These are phyloP conservation scores for Venturia asperata DNA, from an alignment of 2,329 filamentous ascomycete species.

Conservation along the genomic window DNA sequence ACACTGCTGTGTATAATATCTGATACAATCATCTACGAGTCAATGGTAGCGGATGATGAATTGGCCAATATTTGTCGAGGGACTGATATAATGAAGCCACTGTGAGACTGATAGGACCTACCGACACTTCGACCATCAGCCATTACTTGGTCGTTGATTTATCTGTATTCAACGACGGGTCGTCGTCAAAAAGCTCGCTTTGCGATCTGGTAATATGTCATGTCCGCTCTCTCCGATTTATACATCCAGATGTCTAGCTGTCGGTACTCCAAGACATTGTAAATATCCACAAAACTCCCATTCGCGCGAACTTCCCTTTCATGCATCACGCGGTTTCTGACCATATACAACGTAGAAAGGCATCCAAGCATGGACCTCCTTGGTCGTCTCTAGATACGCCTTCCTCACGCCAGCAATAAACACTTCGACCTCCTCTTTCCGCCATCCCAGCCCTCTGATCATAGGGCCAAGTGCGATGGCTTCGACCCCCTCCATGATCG, in stretches of 20 bases:
- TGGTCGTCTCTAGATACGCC: slow-evolving; percentile 13
- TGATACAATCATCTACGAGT: too few species aligned
- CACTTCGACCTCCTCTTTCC: slow-evolving; percentile 16
- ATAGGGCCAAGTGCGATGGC: slow-evolving; percentile 23
- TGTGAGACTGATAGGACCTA: too few species aligned
- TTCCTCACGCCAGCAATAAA: slow-evolving; percentile 13
- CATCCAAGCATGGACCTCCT: slow-evolving; percentile 46
- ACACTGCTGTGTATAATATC: too few species aligned
- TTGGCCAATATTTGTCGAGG: too few species aligned
- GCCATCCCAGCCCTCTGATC: slow-evolving; percentile 23
- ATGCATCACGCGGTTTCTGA: slow-evolving; percentile 40
- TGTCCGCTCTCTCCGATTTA: neutral
- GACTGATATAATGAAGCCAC: too few species aligned
- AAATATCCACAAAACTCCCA: neutral
- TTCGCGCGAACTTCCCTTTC: neutral
- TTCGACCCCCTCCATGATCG: slow-evolving; percentile 23
- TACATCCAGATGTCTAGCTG: neutral
- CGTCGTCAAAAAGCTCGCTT: too few species aligned
- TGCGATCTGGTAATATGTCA: too few species aligned
- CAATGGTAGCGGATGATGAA: too few species aligned
- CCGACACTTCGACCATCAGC: too few species aligned
- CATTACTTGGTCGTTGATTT: too few species aligned
- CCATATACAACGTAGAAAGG: slow-evolving; percentile 49
- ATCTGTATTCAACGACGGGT: too few species aligned
- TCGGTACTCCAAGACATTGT: neutral